A percentile compares a stretch with the other conserved stretches of the same genome.
Conservation (phyloP, 2,329 filamentous ascomycete genomes). For the Zopfia rhizophila region DNA sequence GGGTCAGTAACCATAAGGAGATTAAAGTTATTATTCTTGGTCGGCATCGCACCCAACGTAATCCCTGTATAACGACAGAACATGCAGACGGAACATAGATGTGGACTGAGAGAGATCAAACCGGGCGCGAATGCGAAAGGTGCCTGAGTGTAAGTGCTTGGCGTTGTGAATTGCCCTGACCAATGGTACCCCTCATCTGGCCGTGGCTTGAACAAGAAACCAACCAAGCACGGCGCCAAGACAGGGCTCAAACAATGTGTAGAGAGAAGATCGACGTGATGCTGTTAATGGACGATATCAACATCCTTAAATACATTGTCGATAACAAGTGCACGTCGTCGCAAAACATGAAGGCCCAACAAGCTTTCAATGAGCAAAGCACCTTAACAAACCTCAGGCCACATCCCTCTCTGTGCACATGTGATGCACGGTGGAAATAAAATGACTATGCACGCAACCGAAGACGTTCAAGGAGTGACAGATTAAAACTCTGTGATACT, state of each 20-base stretch:
- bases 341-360: too few relatives aligned
- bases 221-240: slow-evolving; percentile 15
- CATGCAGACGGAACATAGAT: slow-evolving; percentile 9
- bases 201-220: slow-evolving; percentile 9
- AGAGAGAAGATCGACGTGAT: slow-evolving; percentile 10
- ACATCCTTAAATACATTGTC: too few relatives aligned
- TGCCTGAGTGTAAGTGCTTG: slow-evolving; percentile 12
- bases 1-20: slow-evolving; percentile 12
- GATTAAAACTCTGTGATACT: too few relatives aligned
- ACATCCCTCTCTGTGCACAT: too few relatives aligned
- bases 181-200: slow-evolving; percentile 6
- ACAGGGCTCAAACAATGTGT: slow-evolving; percentile 10
- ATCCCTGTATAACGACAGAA: neutral
- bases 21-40: slow-evolving; percentile 18
- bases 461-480: too few relatives aligned
- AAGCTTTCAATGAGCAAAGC: too few relatives aligned
- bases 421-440: too few relatives aligned
- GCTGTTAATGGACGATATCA: slow-evolving; percentile 4
- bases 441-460: too few relatives aligned
- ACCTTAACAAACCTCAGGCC: too few relatives aligned
- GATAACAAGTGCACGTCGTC: too few relatives aligned
- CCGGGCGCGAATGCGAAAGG: slow-evolving; percentile 21
- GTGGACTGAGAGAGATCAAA: slow-evolving; percentile 8
- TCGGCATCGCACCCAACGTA: slow-evolving; percentile 8
- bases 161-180: neutral